Conservation (phyloP, 2,329 filamentous ascomycete species). For the Talaromyces sp. region DNA sequence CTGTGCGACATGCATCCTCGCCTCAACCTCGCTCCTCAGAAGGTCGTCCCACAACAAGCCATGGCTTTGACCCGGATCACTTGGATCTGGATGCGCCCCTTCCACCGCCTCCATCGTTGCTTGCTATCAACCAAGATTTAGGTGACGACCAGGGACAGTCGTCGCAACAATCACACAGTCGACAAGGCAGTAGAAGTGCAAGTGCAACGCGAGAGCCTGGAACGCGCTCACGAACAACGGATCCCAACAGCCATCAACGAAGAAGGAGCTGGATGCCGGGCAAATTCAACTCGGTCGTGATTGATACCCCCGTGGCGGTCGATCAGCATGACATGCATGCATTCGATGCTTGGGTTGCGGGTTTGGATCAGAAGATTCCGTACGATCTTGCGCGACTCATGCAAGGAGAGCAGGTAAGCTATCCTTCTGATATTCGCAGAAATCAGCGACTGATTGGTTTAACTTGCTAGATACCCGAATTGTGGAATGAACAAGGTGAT, state of each 20-base stretch:
- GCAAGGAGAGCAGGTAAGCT: slow-evolving; percentile 48
- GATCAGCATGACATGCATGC: slow-evolving; percentile 26
- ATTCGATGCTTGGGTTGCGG: slow-evolving; percentile 54
- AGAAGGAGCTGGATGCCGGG: slow-evolving; percentile 43
- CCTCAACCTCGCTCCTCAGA: slow-evolving; percentile 27
- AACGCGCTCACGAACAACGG: slow-evolving; percentile 27
- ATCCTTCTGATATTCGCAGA: background rate
- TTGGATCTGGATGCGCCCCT: slow-evolving; percentile 28
- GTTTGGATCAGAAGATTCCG: slow-evolving; percentile 51
- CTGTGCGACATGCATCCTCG: slow-evolving; percentile 30
- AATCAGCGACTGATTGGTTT: background rate
- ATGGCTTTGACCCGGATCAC: slow-evolving; percentile 21
- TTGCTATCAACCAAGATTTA: slow-evolving; percentile 34
- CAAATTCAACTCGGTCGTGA: slow-evolving; percentile 20
- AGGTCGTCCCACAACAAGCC: slow-evolving; percentile 22
- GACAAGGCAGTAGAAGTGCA: slow-evolving; percentile 32
- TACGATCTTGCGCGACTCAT: slow-evolving; percentile 52
- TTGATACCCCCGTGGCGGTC: background rate
- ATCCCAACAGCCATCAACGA: slow-evolving; percentile 24
- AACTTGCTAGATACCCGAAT: slow-evolving; percentile 46
- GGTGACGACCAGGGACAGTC: slow-evolving; percentile 26
- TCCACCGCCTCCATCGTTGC: slow-evolving; percentile 38
- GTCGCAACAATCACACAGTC: slow-evolving; percentile 27
- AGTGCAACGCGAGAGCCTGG: slow-evolving; percentile 7
- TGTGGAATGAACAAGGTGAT: slow-evolving; percentile 61